phyloP scores from a whole-genome alignment of 139 green algal species.

The Trebouxia sp. region DNA sequence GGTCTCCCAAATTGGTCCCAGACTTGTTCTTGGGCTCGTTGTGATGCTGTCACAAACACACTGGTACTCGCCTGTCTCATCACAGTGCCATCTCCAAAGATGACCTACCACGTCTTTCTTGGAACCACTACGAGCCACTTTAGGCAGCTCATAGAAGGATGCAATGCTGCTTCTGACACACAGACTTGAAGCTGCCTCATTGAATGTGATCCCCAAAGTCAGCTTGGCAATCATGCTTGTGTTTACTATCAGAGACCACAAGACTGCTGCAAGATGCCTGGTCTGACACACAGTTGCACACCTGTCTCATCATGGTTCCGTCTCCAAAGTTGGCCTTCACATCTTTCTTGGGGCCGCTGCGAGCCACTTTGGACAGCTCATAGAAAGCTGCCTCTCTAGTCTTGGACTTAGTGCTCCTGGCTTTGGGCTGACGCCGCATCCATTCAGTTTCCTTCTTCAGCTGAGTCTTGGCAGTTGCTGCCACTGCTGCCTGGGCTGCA shows the following conservation, averaged over 20 bases:
- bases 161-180: no score
- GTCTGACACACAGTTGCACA: background rate
- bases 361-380: constrained; percentile 52
- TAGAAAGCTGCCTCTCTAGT: constrained; percentile 49
- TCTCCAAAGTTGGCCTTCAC: constrained; percentile 51
- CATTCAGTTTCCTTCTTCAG: constrained; percentile 77
- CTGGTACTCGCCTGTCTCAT: no score
- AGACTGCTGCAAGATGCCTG: no score
- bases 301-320: constrained; percentile 46
- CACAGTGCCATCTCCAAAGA: no score
- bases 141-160: no score
- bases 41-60: no score
- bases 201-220: no score
- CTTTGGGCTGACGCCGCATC: constrained; percentile 83
- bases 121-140: constrained; percentile 47
- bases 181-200: no score
- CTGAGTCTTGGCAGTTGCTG: constrained; percentile 60
- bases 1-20: no score
- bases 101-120: constrained; percentile 43
- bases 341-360: constrained; percentile 48
- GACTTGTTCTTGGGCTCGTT: no score
- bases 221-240: no score
- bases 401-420: constrained; percentile 45
- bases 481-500: constrained; percentile 54
- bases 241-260: no score